phyloP scores from a whole-genome alignment of 1,284 basidiomycete species.

The Rhodotorula glutinis region DNA sequence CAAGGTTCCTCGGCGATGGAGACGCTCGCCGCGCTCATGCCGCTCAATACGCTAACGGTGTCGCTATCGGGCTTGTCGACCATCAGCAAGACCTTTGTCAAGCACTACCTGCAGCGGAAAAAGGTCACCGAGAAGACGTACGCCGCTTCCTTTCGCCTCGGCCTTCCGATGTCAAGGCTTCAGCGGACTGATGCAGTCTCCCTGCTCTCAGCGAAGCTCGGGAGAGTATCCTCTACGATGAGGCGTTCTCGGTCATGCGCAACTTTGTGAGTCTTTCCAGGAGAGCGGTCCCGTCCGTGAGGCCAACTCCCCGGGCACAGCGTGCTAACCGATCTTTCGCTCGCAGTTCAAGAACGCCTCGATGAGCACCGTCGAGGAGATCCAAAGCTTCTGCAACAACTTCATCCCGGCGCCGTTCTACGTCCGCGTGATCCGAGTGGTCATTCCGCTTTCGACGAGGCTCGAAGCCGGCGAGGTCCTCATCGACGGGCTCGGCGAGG shows the following conservation, averaged over 20 bases:
- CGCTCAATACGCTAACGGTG: slow-evolving; percentile 32
- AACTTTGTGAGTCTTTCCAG: slow-evolving; percentile 17
- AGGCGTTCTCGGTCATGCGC: slow-evolving; percentile 48
- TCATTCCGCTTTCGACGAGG: slow-evolving; percentile 64
- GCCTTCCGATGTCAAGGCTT: not conserved
- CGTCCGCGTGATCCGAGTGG: slow-evolving; percentile 71
- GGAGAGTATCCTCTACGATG: slow-evolving; percentile 77
- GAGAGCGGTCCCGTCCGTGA: not conserved
- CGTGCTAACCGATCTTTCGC: not conserved
- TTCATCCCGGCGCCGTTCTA: slow-evolving; percentile 83
- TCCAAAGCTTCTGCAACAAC: slow-evolving; percentile 78
- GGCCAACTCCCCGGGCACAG: slow-evolving; percentile 21
- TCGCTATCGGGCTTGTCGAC: slow-evolving; percentile 15
- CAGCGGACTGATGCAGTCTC: not conserved
- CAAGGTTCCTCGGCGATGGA: slow-evolving; percentile 15
- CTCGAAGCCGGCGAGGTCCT: slow-evolving; percentile 73
- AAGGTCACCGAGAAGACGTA: slow-evolving; percentile 21
- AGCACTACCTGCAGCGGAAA: slow-evolving; percentile 28
- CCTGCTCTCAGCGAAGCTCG: slow-evolving; percentile 53
- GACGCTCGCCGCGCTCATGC: slow-evolving; percentile 6
- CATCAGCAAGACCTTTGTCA: slow-evolving; percentile 18
- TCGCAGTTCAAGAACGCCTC: slow-evolving; percentile 18
- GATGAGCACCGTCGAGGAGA: slow-evolving; percentile 75
- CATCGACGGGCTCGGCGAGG: slow-evolving; percentile 77
- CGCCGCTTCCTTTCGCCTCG: not conserved